These are phyloP conservation scores for Zymoseptoria pseudotritici DNA, from an alignment of 2,329 filamentous ascomycete genomes.

Conservation along the genomic window DNA sequence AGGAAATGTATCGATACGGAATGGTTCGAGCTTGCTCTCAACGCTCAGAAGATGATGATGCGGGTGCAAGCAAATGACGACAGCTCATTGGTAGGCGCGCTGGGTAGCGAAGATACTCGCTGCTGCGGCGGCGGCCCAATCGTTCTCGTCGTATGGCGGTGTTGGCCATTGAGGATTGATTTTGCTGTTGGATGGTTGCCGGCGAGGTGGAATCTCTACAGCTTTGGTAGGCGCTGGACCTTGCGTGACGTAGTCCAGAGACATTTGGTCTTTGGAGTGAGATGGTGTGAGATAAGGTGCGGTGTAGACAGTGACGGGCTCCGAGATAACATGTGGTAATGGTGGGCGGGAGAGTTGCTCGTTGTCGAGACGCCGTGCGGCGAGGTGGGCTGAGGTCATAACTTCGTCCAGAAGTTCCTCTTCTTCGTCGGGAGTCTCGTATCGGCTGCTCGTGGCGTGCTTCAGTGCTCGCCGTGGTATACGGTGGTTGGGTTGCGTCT, in stretches of 20 bases:
- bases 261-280: constrained; percentile 75
- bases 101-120: constrained; percentile 74
- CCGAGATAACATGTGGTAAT: constrained; percentile 57
- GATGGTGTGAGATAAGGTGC: constrained; percentile 58
- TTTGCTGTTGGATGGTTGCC: constrained; percentile 43
- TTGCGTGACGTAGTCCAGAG: constrained; percentile 62
- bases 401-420: constrained; percentile 92
- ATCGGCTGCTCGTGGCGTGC: constrained; percentile 67
- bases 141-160: constrained; percentile 86
- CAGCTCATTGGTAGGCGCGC: constrained; percentile 33
- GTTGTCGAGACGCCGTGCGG: constrained; percentile 60
- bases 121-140: constrained; percentile 79
- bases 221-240: constrained; percentile 61
- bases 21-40: not conserved
- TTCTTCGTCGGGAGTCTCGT: constrained; percentile 93
- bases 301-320: constrained; percentile 44
- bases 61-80: not conserved
- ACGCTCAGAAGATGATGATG: not conserved
- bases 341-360: constrained; percentile 35
- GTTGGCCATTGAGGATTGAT: constrained; percentile 76
- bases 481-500: constrained; percentile 52
- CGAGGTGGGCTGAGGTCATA: constrained; percentile 67
- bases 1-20: constrained; percentile 8
- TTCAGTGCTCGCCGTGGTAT: constrained; percentile 65
- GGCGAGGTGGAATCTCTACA: constrained; percentile 57